Base-by-base conservation (phyloP, 179 eudicot species). In the Monotropa hypopitys region DNA sequence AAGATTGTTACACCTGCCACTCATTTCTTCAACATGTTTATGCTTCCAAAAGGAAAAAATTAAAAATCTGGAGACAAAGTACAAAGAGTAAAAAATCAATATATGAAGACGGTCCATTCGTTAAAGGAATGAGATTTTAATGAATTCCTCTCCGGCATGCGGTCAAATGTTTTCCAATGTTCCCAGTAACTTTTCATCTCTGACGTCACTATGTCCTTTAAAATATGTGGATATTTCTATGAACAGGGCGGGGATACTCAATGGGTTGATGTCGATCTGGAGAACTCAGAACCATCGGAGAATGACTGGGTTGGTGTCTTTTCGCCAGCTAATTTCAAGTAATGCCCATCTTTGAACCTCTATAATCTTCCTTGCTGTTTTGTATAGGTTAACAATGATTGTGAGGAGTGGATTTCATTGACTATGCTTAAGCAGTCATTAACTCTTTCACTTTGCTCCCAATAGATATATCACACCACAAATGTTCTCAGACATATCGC, bases 291-390 rank as follows among this genome's bases (percentile, higher is more conserved):
- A 42, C 88, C 93, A 38, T 81, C 90, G 54, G 74, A 82, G 40
- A 81, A 83, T 83, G 96, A 91, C 75, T 91, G 96, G 96, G 83
- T 91, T 78, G 96, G 88, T 75, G 92, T 90, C 79, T 91, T 90
- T 68, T 90, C 92, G 42, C 93, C 96, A 40, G 93, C 92, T 40
- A 88, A 86, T 26, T 86, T 90, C 84, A 87, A 90, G 93, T 90
- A 87, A 74, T 35, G 45, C 49, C 26, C 23, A 38, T 54, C 38
- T 38, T 38, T 38, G 40, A 15, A 38, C 0, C 57, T 72, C 46
- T 12, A 13, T 20, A 33, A 40, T 3, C 30, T 15, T 51, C 59
- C 42, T 74, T 57, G 32, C 66, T 32, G 11, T 54, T 32, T 57
- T 7, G 0, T n/a, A 21, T 26, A 56, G 3, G 10, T 53, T 12